Evolutionary conservation across 257 asterid genomes (phyloP).

Genomic region (Thymus mandschuricus): DNA sequence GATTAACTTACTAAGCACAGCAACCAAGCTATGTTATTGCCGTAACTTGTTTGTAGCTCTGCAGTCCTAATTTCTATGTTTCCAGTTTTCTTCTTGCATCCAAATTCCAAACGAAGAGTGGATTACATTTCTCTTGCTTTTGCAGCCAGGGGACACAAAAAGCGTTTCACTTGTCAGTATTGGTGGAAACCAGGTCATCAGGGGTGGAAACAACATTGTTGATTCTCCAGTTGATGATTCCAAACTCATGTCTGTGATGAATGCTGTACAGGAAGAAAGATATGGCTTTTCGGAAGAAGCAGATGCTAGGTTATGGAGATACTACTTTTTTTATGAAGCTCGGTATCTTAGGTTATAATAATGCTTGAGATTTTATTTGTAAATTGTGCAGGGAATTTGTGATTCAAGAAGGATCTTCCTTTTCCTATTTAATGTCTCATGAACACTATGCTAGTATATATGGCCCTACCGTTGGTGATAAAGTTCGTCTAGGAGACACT

Average conservation of each 20-base stretch:
- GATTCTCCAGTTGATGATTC: constrained; percentile 64
- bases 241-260: constrained; percentile 50
- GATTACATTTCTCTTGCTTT: constrained; percentile 29
- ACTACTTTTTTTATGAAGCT: constrained; percentile 24
- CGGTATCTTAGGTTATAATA: constrained; percentile 14
- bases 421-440: constrained; percentile 57
- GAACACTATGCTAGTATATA: constrained; percentile 86
- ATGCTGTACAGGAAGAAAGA: constrained; percentile 50
- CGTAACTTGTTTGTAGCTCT: not conserved
- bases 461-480: constrained; percentile 93
- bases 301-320: constrained; percentile 55
- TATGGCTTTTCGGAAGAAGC: constrained; percentile 60
- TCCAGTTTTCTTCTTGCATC: constrained; percentile 19
- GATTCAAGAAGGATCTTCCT: constrained; percentile 61
- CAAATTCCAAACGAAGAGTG: constrained; percentile 8
- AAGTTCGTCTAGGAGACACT: constrained; percentile 90
- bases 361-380: constrained; percentile 29
- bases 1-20: not conserved
- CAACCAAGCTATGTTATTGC: constrained; percentile 7
- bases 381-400: constrained; percentile 67
- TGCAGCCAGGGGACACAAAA: constrained; percentile 97
- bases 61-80: constrained; percentile 2
- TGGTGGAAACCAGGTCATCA: constrained; percentile 73
- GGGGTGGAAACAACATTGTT: constrained; percentile 85
- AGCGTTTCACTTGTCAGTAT: constrained; percentile 82